Percentiles rank a stretch among this genome's conserved stretches.
Evolutionary conservation across 441 rosid species (phyloP).

Genomic region (Breynia disticha): DNA sequence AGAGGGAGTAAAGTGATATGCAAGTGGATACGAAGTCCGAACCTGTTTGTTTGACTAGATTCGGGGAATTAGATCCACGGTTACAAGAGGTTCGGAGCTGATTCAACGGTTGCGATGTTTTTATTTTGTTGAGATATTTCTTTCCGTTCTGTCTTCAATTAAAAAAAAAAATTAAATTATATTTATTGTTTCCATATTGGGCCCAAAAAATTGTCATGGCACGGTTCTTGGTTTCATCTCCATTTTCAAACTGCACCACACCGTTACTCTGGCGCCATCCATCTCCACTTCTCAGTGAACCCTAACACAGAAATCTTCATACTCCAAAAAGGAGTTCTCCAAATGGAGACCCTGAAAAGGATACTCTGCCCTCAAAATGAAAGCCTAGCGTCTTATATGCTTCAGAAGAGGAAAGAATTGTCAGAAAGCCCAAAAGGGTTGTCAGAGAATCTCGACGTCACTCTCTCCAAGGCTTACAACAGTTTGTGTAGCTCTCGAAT

Average conservation of each 20-base stretch:
- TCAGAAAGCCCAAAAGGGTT: slow-evolving; percentile 60
- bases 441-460: slow-evolving; percentile 48
- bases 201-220: too few relatives aligned
- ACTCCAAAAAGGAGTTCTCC: too few relatives aligned
- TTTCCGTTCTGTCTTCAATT: too few relatives aligned
- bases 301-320: too few relatives aligned
- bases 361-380: slow-evolving; percentile 50
- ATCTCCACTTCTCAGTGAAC: too few relatives aligned
- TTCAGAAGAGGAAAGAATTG: slow-evolving; percentile 59
- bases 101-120: neutral
- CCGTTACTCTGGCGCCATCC: too few relatives aligned
- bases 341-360: slow-evolving; percentile 44
- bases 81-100: neutral
- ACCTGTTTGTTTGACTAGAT: slow-evolving; percentile 3
- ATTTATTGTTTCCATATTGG: too few relatives aligned
- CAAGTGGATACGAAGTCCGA: slow-evolving; percentile 1
- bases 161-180: too few relatives aligned
- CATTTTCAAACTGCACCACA: too few relatives aligned
- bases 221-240: too few relatives aligned
- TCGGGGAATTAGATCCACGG: slow-evolving; percentile 7
- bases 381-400: slow-evolving; percentile 43
- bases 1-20: too few relatives aligned
- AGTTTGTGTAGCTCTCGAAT: slow-evolving; percentile 43
- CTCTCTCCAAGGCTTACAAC: slow-evolving; percentile 49
- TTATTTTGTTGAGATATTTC: too few relatives aligned